Evolutionary conservation across 106 monocot genomes (phyloP).

Genomic region (Iris macrosiphon): DNA sequence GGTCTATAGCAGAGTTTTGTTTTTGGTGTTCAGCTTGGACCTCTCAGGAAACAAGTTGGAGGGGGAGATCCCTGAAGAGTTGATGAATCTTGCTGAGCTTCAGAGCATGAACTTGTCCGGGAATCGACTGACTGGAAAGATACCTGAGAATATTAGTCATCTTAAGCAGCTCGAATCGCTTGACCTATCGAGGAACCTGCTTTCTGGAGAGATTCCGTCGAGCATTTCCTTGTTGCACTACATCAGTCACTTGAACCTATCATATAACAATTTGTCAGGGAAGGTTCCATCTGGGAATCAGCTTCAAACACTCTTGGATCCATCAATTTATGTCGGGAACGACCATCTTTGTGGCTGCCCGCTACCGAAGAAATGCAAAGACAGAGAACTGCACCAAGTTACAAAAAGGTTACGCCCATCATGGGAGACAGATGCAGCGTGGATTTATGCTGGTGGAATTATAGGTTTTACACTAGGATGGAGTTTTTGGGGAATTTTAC

Average conservation of each 20-base stretch:
- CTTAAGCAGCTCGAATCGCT: constrained; percentile 15
- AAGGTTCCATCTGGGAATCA: constrained; percentile 5
- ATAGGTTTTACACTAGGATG: no score
- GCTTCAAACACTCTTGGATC: neutral
- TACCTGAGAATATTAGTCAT: constrained; percentile 8
- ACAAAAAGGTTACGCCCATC: no score
- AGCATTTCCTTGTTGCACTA: constrained; percentile 7
- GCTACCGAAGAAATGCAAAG: no score
- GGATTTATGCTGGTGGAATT: no score
- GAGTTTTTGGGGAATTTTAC: no score
- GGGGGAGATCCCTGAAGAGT: constrained; percentile 14
- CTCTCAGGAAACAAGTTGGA: constrained; percentile 21
- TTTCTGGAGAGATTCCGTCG: constrained; percentile 23
- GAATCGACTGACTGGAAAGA: constrained; percentile 15
- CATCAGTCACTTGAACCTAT: constrained; percentile 24
- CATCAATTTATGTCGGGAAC: no score
- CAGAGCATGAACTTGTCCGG: constrained; percentile 18
- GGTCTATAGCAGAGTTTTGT: neutral
- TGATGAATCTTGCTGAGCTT: constrained; percentile 4
- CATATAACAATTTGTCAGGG: constrained; percentile 16
- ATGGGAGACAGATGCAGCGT: no score
- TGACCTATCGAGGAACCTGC: constrained; percentile 21
- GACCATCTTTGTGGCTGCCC: no score
- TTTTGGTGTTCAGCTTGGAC: constrained; percentile 14
- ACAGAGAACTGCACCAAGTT: no score